Evolutionary conservation across 495 filamentous ascomycete species (phyloP), one percentile per base, ranked within the genome.

Genomic region (Rhypophila decipiens): DNA sequence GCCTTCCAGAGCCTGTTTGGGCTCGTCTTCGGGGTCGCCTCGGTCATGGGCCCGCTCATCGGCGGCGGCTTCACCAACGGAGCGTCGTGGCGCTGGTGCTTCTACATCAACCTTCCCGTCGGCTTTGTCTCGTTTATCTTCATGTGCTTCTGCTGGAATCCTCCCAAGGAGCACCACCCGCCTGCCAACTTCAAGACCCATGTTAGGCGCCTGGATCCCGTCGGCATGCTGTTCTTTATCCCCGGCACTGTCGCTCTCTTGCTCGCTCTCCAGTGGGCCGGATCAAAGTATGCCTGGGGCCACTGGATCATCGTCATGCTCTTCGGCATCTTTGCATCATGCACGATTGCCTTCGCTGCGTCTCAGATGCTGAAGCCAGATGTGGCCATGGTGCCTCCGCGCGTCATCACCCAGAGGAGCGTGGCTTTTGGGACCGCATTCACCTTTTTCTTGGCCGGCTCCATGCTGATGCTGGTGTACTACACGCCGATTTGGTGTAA

Each of bases 241-340:
- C 87, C 88, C 1, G 75, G 73, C 9, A 76, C 88, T 18, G 72
- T 91, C 42, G 83, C 77, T 49, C 70, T 91, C 4, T 61, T 95
- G 24, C 70, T 94, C 1, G 88, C 89, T 0, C 69, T 95, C 23
- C 87, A 95, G 60, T 95, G 90, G 89, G 88, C 86, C 42, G 88
- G 88, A 0, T 79, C 78, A 9, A 80, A 70, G 24, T 88, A 89
- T 50, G 60, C 63, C 1, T 94, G 88, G 88, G 58, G 55, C 18
- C 74, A 73, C 44, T 80, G 73, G 58, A 79, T 78, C 22, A 82
- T 89, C 50, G 83, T 90, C 44, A 72, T 77, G 3, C 70, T 91
- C 2, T 75, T 93, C 22, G 75, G 82, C 17, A 50, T 89, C 2
- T 85, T 81, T 47, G 83, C 69, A 0, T 59, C 88, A 19, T 70